These are phyloP conservation scores for Candida easanensis DNA, from an alignment of 805 yeast species.

Conservation along the genomic window DNA sequence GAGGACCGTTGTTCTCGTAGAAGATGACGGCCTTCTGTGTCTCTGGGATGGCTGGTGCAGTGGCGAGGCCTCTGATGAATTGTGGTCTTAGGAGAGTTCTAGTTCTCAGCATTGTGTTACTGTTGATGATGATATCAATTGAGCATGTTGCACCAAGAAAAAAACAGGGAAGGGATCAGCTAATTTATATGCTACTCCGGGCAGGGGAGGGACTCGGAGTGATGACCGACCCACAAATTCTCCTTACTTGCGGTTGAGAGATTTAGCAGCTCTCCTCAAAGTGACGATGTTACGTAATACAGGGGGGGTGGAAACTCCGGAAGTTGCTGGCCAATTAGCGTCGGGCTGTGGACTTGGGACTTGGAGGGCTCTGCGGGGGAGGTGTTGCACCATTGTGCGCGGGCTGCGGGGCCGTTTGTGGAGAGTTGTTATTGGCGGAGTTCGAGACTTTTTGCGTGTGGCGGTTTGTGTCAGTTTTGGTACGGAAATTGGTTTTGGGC, in stretches of 20 bases:
- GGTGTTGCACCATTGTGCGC: neutral
- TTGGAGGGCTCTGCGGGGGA: neutral
- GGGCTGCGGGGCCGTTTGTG: no score
- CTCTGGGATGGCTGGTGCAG: slow-evolving; percentile 36
- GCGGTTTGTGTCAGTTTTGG: no score
- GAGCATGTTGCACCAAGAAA: no score
- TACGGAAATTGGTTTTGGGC: no score
- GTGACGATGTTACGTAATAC: neutral
- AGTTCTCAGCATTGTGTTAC: slow-evolving; percentile 14
- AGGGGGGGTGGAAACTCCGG: slow-evolving; percentile 1
- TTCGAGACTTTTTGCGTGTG: no score
- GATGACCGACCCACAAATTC: neutral
- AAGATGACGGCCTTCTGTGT: slow-evolving; percentile 53
- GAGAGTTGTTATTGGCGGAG: no score
- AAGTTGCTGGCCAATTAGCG: neutral
- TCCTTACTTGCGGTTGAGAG: neutral
- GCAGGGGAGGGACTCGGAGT: neutral
- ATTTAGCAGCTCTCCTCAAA: neutral
- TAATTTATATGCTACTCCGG: neutral
- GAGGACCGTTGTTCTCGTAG: slow-evolving; percentile 46
- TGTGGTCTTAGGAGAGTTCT: slow-evolving; percentile 7
- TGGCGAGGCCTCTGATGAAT: slow-evolving; percentile 21
- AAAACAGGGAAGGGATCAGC: neutral
- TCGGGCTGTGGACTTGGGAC: neutral
- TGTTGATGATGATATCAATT: neutral